phyloP scores from a whole-genome alignment of 2,329 filamentous ascomycete genomes.

The Calonectria leucothoes region DNA sequence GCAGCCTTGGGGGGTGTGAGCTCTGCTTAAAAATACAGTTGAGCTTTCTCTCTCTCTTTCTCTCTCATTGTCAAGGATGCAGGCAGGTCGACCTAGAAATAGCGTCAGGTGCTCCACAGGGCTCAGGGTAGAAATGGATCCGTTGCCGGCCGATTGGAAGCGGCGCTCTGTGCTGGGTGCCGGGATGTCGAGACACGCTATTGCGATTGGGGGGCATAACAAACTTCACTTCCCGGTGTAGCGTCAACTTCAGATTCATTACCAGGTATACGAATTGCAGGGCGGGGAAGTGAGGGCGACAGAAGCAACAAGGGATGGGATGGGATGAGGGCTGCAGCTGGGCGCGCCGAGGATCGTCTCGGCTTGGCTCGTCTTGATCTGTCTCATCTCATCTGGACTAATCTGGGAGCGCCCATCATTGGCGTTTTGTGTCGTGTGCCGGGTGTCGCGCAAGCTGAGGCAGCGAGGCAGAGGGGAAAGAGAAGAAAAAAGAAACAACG shows the following conservation, averaged over 20 bases:
- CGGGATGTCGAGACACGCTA: constrained; percentile 37
- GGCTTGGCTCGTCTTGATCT: constrained; percentile 10
- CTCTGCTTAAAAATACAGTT: constrained; percentile 40
- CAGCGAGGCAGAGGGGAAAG: not conserved
- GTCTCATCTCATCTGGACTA: constrained; percentile 15
- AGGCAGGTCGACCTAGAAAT: constrained; percentile 30
- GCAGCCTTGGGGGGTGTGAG: constrained; percentile 21
- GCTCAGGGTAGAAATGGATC: constrained; percentile 38
- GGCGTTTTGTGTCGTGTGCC: not conserved
- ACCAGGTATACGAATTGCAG: constrained; percentile 23
- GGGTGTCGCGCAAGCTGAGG: constrained; percentile 4
- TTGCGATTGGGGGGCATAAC: constrained; percentile 39
- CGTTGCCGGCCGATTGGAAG: constrained; percentile 38
- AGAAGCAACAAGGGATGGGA: constrained; percentile 4
- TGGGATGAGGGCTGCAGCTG: constrained; percentile 1
- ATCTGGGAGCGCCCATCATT: not conserved
- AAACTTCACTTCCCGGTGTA: constrained; percentile 38
- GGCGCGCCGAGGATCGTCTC: constrained; percentile 2
- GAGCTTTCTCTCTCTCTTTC: constrained; percentile 23
- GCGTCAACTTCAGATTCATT: constrained; percentile 37
- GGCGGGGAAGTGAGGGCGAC: constrained; percentile 19
- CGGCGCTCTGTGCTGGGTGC: constrained; percentile 25
- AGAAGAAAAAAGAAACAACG: constrained; percentile 5
- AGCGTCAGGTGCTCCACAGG: constrained; percentile 37
- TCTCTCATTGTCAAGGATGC: constrained; percentile 21